phyloP scores from a whole-genome alignment of 192 early-diverging fungal species.

The Tieghemiomyces parasiticus region DNA sequence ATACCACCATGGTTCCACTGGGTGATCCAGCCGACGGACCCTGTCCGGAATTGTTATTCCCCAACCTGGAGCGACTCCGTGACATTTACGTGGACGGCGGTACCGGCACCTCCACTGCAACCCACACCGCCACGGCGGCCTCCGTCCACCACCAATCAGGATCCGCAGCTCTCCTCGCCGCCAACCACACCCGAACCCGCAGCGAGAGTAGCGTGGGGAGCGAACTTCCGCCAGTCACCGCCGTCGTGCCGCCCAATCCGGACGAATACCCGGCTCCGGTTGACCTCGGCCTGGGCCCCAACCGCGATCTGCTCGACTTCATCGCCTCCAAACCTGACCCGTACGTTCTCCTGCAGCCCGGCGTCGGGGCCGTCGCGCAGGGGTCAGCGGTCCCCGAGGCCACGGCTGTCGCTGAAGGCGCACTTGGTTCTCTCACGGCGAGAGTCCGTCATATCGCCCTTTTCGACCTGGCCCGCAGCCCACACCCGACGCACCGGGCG shows the following conservation, averaged over 20 bases:
- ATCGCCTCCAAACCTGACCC: not conserved
- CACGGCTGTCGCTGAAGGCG: no score
- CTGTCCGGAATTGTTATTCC: no score
- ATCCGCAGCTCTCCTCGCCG: no score
- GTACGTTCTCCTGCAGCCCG: not conserved
- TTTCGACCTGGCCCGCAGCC: conserved; percentile 19
- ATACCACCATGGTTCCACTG: not conserved
- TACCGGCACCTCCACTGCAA: not conserved
- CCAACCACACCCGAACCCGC: not conserved
- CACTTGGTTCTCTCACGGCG: no score
- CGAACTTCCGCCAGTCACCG: not conserved
- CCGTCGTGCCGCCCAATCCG: not conserved
- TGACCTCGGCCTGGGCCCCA: not conserved
- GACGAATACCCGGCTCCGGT: not conserved
- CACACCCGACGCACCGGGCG: conserved; percentile 13
- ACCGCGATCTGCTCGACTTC: not conserved
- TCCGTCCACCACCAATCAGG: no score
- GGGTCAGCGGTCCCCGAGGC: no score
- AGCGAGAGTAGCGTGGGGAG: not conserved
- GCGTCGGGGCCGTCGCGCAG: not conserved
- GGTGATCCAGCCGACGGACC: no score
- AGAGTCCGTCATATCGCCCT: no score
- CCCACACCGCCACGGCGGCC: no score
- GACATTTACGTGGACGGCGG: not conserved
- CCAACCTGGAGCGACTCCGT: no score